A percentile compares a stretch with the other conserved stretches of the same genome.
phyloP scores from a whole-genome alignment of 2,329 filamentous ascomycete species.

The Talaromyces sp. region DNA sequence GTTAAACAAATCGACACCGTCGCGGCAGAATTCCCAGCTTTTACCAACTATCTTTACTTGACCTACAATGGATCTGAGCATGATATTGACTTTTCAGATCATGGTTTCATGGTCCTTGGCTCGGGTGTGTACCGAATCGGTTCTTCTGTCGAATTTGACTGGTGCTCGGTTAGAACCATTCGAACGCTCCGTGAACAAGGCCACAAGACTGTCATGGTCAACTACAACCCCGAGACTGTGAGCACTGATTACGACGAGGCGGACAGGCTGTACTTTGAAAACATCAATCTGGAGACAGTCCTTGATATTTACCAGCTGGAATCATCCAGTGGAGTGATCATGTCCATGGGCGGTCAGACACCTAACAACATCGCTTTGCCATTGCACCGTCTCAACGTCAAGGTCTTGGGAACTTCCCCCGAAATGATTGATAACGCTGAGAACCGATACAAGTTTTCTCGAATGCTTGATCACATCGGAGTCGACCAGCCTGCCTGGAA shows the following conservation, averaged over 20 bases:
- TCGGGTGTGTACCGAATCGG: constrained; percentile 97
- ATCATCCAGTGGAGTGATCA: constrained; percentile 73
- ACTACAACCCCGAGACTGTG: constrained; percentile 88
- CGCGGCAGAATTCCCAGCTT: constrained; percentile 89
- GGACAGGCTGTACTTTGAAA: constrained; percentile 92
- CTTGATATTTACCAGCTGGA: constrained; percentile 93
- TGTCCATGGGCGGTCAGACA: constrained; percentile 95
- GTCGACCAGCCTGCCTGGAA: constrained; percentile 99
- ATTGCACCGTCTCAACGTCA: constrained; percentile 81
- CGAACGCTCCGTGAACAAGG: constrained; percentile 78
- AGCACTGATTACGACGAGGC: constrained; percentile 91
- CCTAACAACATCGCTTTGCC: constrained; percentile 96
- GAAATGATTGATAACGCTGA: constrained; percentile 99
- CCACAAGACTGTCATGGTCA: constrained; percentile 95
- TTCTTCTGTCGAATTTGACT: constrained; percentile 97
- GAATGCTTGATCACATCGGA: constrained; percentile 89
- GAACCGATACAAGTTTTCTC: constrained; percentile 97
- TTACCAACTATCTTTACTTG: constrained; percentile 92
- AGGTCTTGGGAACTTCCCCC: constrained; percentile 89
- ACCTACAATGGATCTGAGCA: constrained; percentile 90
- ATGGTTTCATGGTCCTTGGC: constrained; percentile 92
- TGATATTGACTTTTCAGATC: constrained; percentile 78
- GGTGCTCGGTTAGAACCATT: constrained; percentile 94
- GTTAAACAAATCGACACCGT: constrained; percentile 99
- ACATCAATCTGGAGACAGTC: constrained; percentile 83